phyloP scores from a whole-genome alignment of 1,284 basidiomycete species.

The Salmacisia buchloeana region DNA sequence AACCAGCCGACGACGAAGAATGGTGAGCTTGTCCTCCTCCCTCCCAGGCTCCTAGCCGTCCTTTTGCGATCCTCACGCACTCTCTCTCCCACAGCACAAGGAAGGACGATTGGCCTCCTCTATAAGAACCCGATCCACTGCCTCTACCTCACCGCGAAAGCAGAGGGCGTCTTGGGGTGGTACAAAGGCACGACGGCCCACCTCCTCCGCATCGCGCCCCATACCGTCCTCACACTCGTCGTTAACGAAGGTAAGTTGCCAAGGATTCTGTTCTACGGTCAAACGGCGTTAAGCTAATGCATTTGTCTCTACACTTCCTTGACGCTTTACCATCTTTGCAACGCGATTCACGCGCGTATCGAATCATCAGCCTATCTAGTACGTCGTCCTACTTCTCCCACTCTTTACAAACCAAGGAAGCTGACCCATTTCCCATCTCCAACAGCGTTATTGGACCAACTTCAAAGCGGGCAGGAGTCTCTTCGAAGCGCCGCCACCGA shows the following conservation, averaged over 20 bases:
- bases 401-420: neutral
- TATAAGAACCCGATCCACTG: slow-evolving; percentile 79
- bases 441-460: slow-evolving; percentile 32
- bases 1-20: slow-evolving; percentile 61
- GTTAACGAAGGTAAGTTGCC: slow-evolving; percentile 28
- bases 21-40: slow-evolving; percentile 64
- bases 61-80: slow-evolving; percentile 68
- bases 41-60: slow-evolving; percentile 67
- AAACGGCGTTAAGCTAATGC: too few species aligned
- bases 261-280: too few species aligned
- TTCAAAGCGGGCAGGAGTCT: slow-evolving; percentile 28
- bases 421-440: neutral
- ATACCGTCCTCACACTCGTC: slow-evolving; percentile 43
- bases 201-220: slow-evolving; percentile 45
- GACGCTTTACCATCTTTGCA: neutral
- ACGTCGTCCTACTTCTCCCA: slow-evolving; percentile 13
- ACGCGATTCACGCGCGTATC: neutral
- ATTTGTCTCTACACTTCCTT: too few species aligned
- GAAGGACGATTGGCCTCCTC: slow-evolving; percentile 17
- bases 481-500: slow-evolving; percentile 19
- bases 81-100: neutral
- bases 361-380: neutral
- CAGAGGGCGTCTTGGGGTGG: slow-evolving; percentile 75
- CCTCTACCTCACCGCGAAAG: slow-evolving; percentile 86
- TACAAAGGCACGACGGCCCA: slow-evolving; percentile 50